These are phyloP conservation scores for Paspalum notatum DNA, from an alignment of 176 grass and related monocot genomes.

Conservation along the genomic window DNA sequence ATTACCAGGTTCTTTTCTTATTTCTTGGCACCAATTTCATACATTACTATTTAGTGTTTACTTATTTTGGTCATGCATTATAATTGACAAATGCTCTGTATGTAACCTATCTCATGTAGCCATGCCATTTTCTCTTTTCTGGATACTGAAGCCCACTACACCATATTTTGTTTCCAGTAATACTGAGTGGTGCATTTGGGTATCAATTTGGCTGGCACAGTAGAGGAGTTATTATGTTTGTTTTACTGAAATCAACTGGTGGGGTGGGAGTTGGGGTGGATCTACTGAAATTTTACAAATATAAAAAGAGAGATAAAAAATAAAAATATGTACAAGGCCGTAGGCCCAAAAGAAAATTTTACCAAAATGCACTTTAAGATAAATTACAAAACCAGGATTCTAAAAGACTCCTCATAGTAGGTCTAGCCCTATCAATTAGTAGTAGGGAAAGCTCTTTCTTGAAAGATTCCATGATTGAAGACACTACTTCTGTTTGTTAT, in stretches of 20 bases:
- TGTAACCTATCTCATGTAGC: conserved; percentile 1
- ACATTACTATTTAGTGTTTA: conserved; percentile 3
- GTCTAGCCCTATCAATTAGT: too few species aligned
- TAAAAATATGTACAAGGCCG: too few species aligned
- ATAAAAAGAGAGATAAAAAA: too few species aligned
- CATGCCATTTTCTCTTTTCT: conserved; percentile 22
- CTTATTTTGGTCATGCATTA: conserved; percentile 17
- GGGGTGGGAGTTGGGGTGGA: too few species aligned
- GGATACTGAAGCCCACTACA: background rate
- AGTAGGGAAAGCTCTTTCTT: too few species aligned
- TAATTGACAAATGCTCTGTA: conserved; percentile 11
- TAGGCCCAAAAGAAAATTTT: too few species aligned
- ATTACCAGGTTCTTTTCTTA: conserved; percentile 82
- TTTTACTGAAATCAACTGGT: too few species aligned
- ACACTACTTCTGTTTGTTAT: conserved; percentile 31
- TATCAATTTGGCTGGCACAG: background rate
- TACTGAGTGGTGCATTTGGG: background rate
- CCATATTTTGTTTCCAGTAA: conserved; percentile 16
- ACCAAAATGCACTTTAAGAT: too few species aligned
- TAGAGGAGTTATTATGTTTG: background rate
- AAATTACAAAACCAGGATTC: too few species aligned
- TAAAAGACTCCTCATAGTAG: too few species aligned
- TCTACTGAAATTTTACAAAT: too few species aligned
- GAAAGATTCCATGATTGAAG: conserved; percentile 36
- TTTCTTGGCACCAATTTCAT: conserved; percentile 34